Evolutionary conservation across 495 filamentous ascomycete genomes (phyloP), one percentile per base, ranked within the genome.

Genomic region (Penicillium coffeae): DNA sequence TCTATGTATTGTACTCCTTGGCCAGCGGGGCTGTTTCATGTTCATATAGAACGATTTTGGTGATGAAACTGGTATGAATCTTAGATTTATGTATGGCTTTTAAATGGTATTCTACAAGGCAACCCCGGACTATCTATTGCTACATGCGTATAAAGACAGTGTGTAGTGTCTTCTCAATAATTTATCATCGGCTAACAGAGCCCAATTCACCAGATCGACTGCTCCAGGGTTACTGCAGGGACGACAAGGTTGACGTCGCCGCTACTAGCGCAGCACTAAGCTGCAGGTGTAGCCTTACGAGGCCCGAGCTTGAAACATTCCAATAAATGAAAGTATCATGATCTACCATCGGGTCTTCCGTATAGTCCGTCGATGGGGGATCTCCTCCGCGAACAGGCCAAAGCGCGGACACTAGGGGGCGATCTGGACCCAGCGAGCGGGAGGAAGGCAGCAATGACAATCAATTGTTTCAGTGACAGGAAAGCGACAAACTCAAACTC

Each of bases 31-130:
- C 43, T 19, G 42, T 10, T 18, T 37, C 42, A 37, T 54, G 51
- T 50, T 46, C 45, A 54, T 54, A 54, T 46, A 54, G 46, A 54
- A 12, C 19, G 38, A n/a, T 15, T 21, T 33, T 27, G 19, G 25
- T 30, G 25, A 30, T 30, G 25, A 30, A 30, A 4, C 25, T 30
- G n/a, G 25, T 30, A 30, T 30, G 25, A 30, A 30, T 30, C 10
- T 10, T 5, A 30, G 25, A 5, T 30, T 30, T 30, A 30, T 4
- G 10, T 10, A 10, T 30, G 25, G 10, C 10, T 30, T 30, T 30
- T 5, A 4, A 10, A 10, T 10, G 25, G 25, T 30, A 30, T 30
- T n/a, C n/a, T n/a, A n/a, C n/a, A n/a, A n/a, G n/a, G n/a, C n/a
- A n/a, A n/a, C n/a, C n/a, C n/a, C n/a, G n/a, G n/a, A n/a, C n/a